Evolutionary conservation across 1,139 yeast genomes (phyloP), one percentile per base, ranked within the genome.

Genomic region (Blastobotrys persicus): DNA sequence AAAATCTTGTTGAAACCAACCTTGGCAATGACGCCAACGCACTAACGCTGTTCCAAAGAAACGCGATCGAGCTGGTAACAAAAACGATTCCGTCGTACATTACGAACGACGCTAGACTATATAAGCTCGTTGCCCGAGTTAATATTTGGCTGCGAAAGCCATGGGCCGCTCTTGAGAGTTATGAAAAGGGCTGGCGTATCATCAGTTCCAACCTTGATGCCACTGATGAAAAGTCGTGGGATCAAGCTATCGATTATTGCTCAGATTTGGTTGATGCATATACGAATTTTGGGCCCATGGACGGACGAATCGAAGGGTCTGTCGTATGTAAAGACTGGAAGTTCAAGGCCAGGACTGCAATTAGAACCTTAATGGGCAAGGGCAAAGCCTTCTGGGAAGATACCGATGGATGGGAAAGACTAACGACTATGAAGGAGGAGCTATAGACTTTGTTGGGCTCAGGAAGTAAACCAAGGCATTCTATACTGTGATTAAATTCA

Each of bases 281-380:
- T 65, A 91, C 84, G 60, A 84, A 88, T 4, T 75, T 87, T 37
- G 98, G 98, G 11, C 95, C 86, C 50, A 69, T 80, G 59, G 91
- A 89, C 16, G 98, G 98, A 2, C 85, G 86, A 59, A 80, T 84
- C 58, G 89, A 88, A 2, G 96, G 84, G 1, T 89, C 86, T 59
- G 62, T 85, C 13, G 96, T 92, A 4, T 89, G 96, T 65, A 80
- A 83, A 59, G 96, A 89, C 63, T 91, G 98, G 98, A 85, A 80
- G 61, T 88, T 85, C 69, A 89, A 89, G 65, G 83, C 95, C 1
- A 77, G 82, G 55, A 78, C 86, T 9, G 74, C 88, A 0, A 76
- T 89, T 13, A 76, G 95, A 59, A 78, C 88, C 1, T 71, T 89
- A 56, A 77, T 86, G 79, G 84, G 94, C 20, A 85, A 84, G 62